These are phyloP conservation scores for rapeseed (Brassica napus) DNA, from an alignment of 345 rosid species.

Conservation along the genomic window DNA sequence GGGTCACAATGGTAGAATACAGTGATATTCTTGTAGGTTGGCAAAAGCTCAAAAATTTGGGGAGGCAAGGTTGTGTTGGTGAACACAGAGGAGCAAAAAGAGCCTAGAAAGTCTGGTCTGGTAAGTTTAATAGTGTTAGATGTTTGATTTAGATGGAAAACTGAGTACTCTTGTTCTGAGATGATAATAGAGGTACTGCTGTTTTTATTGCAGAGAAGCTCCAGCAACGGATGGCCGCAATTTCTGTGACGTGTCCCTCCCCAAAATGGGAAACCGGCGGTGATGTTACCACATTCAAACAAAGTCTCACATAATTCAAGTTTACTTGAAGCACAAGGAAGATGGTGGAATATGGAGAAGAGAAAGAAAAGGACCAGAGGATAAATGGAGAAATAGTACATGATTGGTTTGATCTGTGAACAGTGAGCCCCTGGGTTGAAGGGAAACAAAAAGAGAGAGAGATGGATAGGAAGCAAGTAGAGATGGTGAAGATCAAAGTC, in stretches of 20 bases:
- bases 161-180: conserved; percentile 3
- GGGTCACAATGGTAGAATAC: conserved; percentile 28
- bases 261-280: conserved; percentile 47
- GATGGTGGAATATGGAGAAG: neutral
- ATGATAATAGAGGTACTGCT: conserved; percentile 7
- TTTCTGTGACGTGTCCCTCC: neutral
- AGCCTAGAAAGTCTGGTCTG: conserved; percentile 8
- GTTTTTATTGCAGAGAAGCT: conserved; percentile 36
- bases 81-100: conserved; percentile 8
- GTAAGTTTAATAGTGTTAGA: conserved; percentile 24
- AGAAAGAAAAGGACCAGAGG: neutral
- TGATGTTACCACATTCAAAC: conserved; percentile 41
- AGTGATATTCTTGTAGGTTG: neutral
- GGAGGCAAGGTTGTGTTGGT: neutral
- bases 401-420: neutral
- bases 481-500: neutral
- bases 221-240: conserved; percentile 43
- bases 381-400: neutral
- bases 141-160: neutral
- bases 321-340: neutral
- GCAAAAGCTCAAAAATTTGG: neutral
- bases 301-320: neutral
- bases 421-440: neutral
- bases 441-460: neutral
- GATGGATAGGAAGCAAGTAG: neutral